These are phyloP conservation scores for Colletotrichum kahawae DNA, from an alignment of 2,329 filamentous ascomycete species.

Conservation along the genomic window DNA sequence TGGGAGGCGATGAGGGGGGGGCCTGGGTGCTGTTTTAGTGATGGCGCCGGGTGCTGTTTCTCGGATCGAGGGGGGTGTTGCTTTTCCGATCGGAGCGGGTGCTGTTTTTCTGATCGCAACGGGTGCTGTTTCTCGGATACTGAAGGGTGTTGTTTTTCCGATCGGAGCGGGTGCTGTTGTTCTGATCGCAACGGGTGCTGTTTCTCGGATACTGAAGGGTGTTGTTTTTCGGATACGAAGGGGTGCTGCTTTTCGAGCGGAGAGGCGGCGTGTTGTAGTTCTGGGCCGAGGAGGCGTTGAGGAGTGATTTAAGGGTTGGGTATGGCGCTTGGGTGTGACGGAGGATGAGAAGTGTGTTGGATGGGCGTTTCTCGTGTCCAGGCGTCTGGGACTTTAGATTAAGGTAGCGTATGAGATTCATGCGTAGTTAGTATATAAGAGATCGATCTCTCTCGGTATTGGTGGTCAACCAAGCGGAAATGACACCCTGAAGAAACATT, in stretches of 20 bases:
- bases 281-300: neutral
- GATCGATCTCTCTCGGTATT: too few species aligned
- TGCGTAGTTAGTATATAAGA: too few species aligned
- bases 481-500: too few species aligned
- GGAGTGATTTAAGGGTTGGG: neutral
- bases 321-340: neutral
- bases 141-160: neutral
- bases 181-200: neutral
- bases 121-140: neutral
- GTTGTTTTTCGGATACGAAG: neutral
- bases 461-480: too few species aligned
- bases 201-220: neutral
- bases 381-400: too few species aligned
- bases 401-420: too few species aligned
- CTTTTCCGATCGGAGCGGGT: slow-evolving; percentile 2
- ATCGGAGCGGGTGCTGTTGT: neutral
- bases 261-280: neutral
- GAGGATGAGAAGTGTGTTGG: too few species aligned
- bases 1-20: neutral
- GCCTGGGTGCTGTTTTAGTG: neutral
- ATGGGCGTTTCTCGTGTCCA: too few species aligned
- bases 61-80: neutral
- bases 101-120: neutral
- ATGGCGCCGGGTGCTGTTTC: neutral
- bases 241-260: neutral